These are phyloP conservation scores for Phyllosticta ampelicida DNA, from an alignment of 2,329 filamentous ascomycete species.

Conservation along the genomic window DNA sequence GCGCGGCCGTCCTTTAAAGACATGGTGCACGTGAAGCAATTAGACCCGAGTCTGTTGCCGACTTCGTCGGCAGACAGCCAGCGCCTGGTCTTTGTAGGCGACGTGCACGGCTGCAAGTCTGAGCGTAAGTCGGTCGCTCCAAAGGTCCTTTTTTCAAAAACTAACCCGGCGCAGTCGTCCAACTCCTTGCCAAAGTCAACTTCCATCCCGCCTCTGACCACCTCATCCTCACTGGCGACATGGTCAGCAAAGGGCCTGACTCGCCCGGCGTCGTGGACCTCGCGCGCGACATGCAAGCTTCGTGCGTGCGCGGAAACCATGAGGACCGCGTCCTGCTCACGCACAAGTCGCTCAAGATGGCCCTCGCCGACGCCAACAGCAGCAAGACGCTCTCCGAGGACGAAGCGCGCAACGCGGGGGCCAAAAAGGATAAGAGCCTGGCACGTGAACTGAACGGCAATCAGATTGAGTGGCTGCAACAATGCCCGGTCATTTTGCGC, in stretches of 20 bases:
- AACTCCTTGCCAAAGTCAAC: constrained; percentile 54
- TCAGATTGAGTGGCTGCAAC: constrained; percentile 58
- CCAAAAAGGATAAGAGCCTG: neutral
- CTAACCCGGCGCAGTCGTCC: constrained; percentile 26
- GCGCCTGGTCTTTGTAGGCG: constrained; percentile 71
- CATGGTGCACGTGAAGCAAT: constrained; percentile 39
- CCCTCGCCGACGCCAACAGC: constrained; percentile 21
- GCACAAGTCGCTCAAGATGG: constrained; percentile 30
- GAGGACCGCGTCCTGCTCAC: constrained; percentile 75
- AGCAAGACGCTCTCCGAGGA: constrained; percentile 22
- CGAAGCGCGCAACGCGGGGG: constrained; percentile 36
- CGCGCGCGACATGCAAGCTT: constrained; percentile 62
- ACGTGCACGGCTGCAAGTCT: constrained; percentile 79
- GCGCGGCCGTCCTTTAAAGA: constrained; percentile 37
- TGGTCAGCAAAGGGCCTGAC: constrained; percentile 74
- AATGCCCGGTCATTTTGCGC: constrained; percentile 67
- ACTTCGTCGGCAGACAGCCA: constrained; percentile 30
- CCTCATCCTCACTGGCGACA: constrained; percentile 29
- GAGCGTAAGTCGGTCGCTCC: constrained; percentile 39
- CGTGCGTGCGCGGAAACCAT: constrained; percentile 82
- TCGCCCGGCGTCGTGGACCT: constrained; percentile 66
- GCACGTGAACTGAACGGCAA: constrained; percentile 46
- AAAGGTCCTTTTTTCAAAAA: neutral
- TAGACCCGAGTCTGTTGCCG: constrained; percentile 40
- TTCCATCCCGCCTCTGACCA: constrained; percentile 50